These are phyloP conservation scores for Discostella stelligera DNA, from an alignment of 352 stramenopile genomes.

Conservation along the genomic window DNA sequence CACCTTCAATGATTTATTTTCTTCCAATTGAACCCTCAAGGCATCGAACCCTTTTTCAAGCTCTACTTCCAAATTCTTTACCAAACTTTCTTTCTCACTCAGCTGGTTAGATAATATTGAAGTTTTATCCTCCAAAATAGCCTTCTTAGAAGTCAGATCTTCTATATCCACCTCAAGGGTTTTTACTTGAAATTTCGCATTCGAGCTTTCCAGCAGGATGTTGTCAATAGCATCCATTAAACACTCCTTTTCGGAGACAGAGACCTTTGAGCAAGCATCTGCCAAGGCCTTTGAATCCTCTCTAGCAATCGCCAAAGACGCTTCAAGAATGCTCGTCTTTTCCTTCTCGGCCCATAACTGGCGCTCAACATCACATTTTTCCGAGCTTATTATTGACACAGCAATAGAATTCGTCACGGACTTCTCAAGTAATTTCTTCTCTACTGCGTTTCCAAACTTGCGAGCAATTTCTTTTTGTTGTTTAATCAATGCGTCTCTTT, in stretches of 20 bases:
- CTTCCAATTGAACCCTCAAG: constrained; percentile 23
- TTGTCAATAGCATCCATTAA: constrained; percentile 45
- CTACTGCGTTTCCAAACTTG: constrained; percentile 23
- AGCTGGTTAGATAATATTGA: constrained; percentile 15
- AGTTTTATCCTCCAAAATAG: constrained; percentile 37
- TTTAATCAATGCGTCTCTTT: constrained; percentile 36
- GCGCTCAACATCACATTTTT: constrained; percentile 35
- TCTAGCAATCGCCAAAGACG: constrained; percentile 23
- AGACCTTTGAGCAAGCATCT: constrained; percentile 31
- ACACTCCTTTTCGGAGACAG: constrained; percentile 22
- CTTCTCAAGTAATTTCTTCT: constrained; percentile 31
- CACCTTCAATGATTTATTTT: constrained; percentile 26
- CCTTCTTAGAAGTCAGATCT: constrained; percentile 21
- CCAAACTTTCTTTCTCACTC: constrained; percentile 13
- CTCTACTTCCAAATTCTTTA: constrained; percentile 21
- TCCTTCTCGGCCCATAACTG: constrained; percentile 30
- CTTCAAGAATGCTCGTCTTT: constrained; percentile 32
- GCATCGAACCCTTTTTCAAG: constrained; percentile 14
- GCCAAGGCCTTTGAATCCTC: constrained; percentile 26
- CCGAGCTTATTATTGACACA: constrained; percentile 22
- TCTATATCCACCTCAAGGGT: constrained; percentile 39
- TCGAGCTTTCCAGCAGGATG: constrained; percentile 34
- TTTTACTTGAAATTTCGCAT: constrained; percentile 27
- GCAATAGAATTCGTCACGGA: constrained; percentile 43
- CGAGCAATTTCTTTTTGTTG: constrained; percentile 31